A percentile compares a stretch with the other conserved stretches of the same genome.
These are phyloP conservation scores for Veloboletus limbatus DNA, from an alignment of 1,284 basidiomycete species.

Conservation along the genomic window DNA sequence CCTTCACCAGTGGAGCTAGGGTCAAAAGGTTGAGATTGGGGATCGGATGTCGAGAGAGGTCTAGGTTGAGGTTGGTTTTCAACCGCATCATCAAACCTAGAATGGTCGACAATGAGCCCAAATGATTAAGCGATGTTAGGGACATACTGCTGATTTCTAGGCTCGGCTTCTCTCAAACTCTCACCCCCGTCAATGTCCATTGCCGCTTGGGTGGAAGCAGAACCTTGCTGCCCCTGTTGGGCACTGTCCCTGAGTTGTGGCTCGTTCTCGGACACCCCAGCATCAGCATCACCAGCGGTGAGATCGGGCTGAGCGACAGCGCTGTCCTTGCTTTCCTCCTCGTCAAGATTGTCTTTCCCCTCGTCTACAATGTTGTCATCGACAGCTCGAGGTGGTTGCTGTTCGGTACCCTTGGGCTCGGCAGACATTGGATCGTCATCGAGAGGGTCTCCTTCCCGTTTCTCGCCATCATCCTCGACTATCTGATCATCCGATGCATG, in stretches of 20 bases:
- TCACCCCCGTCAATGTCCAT: constrained; percentile 27
- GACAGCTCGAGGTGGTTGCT: constrained; percentile 19
- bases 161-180: constrained; percentile 15
- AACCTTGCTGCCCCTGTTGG: constrained; percentile 22
- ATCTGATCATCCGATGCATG: constrained; percentile 38
- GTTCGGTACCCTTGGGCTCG: constrained; percentile 16
- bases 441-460: constrained; percentile 16
- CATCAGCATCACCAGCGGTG: constrained; percentile 34
- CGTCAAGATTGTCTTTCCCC: constrained; percentile 30
- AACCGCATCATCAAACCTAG: constrained; percentile 9
- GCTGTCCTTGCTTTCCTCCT: constrained; percentile 29
- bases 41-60: constrained; percentile 12
- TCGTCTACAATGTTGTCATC: constrained; percentile 16
- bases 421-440: constrained; percentile 23
- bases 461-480: constrained; percentile 38
- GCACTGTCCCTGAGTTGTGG: constrained; percentile 17
- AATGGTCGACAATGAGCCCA: background rate
- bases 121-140: constrained; percentile 2
- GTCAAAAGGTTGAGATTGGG: constrained; percentile 20
- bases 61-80: constrained; percentile 11
- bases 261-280: constrained; percentile 20
- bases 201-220: constrained; percentile 16
- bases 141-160: constrained; percentile 32
- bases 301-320: constrained; percentile 43
- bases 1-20: constrained; percentile 42